These are phyloP conservation scores for Cyanodermella asteris DNA, from an alignment of 2,329 filamentous ascomycete species.

Conservation along the genomic window DNA sequence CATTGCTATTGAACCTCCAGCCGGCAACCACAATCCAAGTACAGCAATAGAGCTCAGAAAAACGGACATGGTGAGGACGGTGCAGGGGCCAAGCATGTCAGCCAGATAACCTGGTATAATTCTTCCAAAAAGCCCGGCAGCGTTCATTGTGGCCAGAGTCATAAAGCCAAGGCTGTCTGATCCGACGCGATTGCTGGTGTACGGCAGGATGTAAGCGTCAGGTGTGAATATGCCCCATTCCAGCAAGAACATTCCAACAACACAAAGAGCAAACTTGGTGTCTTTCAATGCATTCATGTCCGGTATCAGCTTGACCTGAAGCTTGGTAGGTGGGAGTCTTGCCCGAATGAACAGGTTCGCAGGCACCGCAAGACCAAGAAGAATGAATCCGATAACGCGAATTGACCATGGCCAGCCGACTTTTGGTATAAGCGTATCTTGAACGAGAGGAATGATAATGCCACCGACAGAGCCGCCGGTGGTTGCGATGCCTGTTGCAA, in stretches of 20 bases:
- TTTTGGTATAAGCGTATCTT: constrained; percentile 13
- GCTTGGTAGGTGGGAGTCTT: constrained; percentile 4
- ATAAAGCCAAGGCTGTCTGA: constrained; percentile 8
- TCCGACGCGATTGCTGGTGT: constrained; percentile 8
- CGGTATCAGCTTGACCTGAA: constrained; percentile 5
- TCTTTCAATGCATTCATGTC: constrained; percentile 9
- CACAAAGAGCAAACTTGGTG: constrained; percentile 7
- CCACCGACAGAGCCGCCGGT: constrained; percentile 15
- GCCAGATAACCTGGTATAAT: constrained; percentile 10
- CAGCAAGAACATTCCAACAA: constrained; percentile 9
- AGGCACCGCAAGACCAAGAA: constrained; percentile 13
- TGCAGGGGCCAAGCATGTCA: constrained; percentile 12
- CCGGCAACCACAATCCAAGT: constrained; percentile 11
- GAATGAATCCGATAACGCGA: constrained; percentile 18
- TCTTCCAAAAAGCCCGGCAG: constrained; percentile 10
- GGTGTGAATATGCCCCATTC: constrained; percentile 12
- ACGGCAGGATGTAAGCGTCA: constrained; percentile 11
- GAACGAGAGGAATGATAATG: constrained; percentile 15
- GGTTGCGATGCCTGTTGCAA: constrained; percentile 19
- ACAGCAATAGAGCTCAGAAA: constrained; percentile 11
- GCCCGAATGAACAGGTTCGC: constrained; percentile 6
- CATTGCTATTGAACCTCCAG: constrained; percentile 3
- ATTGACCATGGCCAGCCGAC: constrained; percentile 18
- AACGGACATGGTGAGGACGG: constrained; percentile 12
- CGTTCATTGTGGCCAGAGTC: constrained; percentile 11